Evolutionary conservation across 192 early-diverging fungal genomes (phyloP), one percentile per base, ranked within the genome.

Genomic region (Coemansia sp.): DNA sequence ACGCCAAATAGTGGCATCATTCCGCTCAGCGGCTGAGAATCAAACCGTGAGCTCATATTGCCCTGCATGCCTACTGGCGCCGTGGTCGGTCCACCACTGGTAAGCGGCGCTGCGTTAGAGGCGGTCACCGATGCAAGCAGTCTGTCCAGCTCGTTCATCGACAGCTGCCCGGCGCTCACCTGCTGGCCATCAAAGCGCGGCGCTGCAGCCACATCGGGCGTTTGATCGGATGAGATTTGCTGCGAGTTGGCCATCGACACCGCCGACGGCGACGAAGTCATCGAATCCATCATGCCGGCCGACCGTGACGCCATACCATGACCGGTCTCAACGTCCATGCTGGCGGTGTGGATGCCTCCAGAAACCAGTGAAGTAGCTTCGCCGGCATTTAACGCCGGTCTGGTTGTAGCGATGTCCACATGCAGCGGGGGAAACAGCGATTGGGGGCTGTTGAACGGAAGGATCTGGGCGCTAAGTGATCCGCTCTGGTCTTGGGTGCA

Each of bases 221-320:
- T 68, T 35, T 59, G 55, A 31, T 55, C 54, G 21, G 57, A 25
- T 15, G 60, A 60, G 9, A 75, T 63, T 11, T 39, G 56, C 22
- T 60, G 41, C 11, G 64, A 66, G 23, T 50, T 52, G 14, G 60
- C 41, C 31, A 66, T 38, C 7, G 70, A 67, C 2, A 51, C 51
- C 3, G 52, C 36, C n/a, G 61, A 64, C 11, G 68, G 62, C 15
- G 70, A 67, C 29, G 70, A 63, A 9, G 30, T 25, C 27, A 64
- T 64, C 35, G 64, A 67, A 47, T 15, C 50, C 17, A 34, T 48
- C 15, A 49, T 45, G 0, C 23, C 31, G n/a, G 48, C 30, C 8
- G 38, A 39, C 38, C 38, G 38, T 39, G 38, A 14, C n/a, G 38
- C 7, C 4, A 39, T 15, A 15, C 38, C 20, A 9, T n/a, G n/a